Conservation (phyloP, 2,329 filamentous ascomycete genomes). For the Monilinia fructigena region DNA sequence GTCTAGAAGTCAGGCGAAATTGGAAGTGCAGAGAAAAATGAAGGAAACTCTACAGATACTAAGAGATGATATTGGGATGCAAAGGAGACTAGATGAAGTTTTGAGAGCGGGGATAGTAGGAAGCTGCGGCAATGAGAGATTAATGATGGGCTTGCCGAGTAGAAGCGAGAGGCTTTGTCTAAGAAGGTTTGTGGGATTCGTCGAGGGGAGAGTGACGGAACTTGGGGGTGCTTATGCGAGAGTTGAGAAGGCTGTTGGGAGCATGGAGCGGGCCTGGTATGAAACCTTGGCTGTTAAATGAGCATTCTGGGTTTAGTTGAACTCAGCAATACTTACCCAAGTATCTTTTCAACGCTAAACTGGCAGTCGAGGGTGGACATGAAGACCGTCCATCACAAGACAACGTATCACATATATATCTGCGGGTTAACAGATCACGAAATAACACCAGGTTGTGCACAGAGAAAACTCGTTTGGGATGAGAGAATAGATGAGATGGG, state of each 20-base stretch:
- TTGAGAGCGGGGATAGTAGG: conserved; percentile 19
- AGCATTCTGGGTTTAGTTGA: neutral
- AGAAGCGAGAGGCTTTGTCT: conserved; percentile 20
- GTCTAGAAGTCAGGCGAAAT: neutral
- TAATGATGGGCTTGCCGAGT: conserved; percentile 21
- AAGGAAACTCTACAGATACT: conserved; percentile 11
- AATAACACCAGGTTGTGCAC: neutral
- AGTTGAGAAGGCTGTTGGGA: conserved; percentile 17
- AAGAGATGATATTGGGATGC: conserved; percentile 16
- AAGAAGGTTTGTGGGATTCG: conserved; percentile 20
- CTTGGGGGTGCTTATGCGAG: conserved; percentile 13
- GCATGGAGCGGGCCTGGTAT: conserved; percentile 12
- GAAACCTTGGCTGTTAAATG: conserved; percentile 5
- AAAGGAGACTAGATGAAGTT: conserved; percentile 18
- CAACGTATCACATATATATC: neutral
- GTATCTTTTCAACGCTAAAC: too few species aligned
- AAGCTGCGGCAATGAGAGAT: conserved; percentile 16
- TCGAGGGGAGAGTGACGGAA: conserved; percentile 20
- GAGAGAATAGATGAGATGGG: neutral
- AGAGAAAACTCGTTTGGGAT: neutral
- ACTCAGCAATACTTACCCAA: too few species aligned
- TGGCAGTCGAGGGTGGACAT: neutral
- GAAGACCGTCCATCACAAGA: neutral
- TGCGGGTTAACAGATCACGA: neutral
- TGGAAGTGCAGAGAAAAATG: conserved; percentile 7